Base-by-base conservation (phyloP, 1,284 basidiomycete species). In the Porogramme epimiltina region DNA sequence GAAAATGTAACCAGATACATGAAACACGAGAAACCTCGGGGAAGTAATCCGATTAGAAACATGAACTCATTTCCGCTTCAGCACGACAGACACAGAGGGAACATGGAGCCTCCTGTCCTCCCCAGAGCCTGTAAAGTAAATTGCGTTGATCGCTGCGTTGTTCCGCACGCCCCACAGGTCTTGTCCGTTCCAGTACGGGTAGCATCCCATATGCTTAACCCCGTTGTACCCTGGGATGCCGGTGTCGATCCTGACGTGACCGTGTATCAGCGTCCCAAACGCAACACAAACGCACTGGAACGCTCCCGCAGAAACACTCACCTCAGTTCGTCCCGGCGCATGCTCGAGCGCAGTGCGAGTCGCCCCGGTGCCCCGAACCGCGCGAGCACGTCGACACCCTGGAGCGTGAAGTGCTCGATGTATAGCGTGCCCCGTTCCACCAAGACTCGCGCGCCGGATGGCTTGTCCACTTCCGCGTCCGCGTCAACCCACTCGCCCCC, bases 151-250 rank as follows among this genome's bases (percentile, higher is more conserved):
- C 1, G 62, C 49, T 2, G 58, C 58, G 28, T 57, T 55, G 45
- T 64, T 60, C 3, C 53, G 47, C 11, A 63, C 41, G 6, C 56
- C 61, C 64, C 61, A 64, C 15, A 56, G 40, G 31, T 64, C 62
- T 31, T 62, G 60, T 15, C 56, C 59, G 26, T 59, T 60, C 60
- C 61, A 63, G 45, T 61, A 62, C 33, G 60, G 45, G 34, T 61
- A 62, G 49, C 64, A 66, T 11, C 60, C 61, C 58, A 62, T 56
- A 60, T 79, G 45, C 73, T 78, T 49, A 72, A 83, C 22, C 76
- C 81, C 49, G 66, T 80, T 55, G 66, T 81, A 42, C 77, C 81
- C 6, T 67, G 60, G 56, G 1, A 60, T 49, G 1, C 62, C 62
- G 5, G 55, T 60, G 37, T 62, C 62, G 16, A 63, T 20, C 2